Evolutionary conservation across 2,329 filamentous ascomycete genomes (phyloP).

Genomic region (Arthrobotrys sinensis): DNA sequence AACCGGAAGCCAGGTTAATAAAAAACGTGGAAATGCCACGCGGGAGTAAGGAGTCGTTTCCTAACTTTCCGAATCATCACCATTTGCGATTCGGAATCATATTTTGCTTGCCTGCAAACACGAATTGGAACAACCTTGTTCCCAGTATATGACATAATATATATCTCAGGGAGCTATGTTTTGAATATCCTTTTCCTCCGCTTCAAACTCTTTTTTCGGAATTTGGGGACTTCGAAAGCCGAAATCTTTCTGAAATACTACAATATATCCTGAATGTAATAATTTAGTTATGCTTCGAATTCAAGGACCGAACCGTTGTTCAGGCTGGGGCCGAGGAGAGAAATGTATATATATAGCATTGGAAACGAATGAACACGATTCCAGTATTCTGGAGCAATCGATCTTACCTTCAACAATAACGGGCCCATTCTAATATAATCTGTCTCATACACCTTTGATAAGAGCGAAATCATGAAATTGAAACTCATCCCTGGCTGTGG

Average conservation of each 20-base stretch:
- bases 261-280: neutral
- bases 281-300: neutral
- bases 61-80: slow-evolving; percentile 2
- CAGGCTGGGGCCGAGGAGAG: too few relatives aligned
- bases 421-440: neutral
- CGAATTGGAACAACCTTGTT: neutral
- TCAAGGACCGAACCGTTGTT: neutral
- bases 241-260: neutral
- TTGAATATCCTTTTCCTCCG: neutral
- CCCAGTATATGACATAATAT: neutral
- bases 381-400: neutral
- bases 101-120: neutral
- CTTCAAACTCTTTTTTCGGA: neutral
- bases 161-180: neutral
- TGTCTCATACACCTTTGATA: too few relatives aligned
- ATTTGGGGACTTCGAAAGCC: neutral
- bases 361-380: neutral
- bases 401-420: too few relatives aligned
- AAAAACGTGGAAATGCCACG: slow-evolving; percentile 24
- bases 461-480: slow-evolving; percentile 18
- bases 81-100: neutral
- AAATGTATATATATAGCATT: neutral
- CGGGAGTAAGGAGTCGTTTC: neutral
- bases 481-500: neutral
- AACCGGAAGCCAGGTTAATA: slow-evolving; percentile 1